phyloP scores from a whole-genome alignment of 2,329 filamentous ascomycete genomes.

The Nothopassalora personata region DNA sequence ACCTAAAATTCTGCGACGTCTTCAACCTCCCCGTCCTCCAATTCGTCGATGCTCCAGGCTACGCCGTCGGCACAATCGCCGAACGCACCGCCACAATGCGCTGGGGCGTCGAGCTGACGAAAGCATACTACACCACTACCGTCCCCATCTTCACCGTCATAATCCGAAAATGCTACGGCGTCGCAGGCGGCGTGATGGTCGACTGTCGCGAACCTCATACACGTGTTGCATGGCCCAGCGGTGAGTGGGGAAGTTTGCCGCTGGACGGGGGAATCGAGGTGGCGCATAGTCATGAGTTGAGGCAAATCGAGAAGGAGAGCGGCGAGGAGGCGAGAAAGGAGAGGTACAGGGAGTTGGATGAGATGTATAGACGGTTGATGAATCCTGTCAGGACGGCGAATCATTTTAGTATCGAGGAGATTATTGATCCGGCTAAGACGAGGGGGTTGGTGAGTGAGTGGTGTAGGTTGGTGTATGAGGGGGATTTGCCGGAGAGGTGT shows the following conservation, averaged over 20 bases:
- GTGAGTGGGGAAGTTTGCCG: constrained; percentile 58
- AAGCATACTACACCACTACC: constrained; percentile 58
- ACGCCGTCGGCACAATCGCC: constrained; percentile 59
- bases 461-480: constrained; percentile 52
- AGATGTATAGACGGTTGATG: constrained; percentile 57
- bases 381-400: constrained; percentile 61
- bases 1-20: constrained; percentile 60
- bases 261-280: constrained; percentile 62
- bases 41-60: constrained; percentile 59
- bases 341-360: constrained; percentile 53
- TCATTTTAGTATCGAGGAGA: constrained; percentile 59
- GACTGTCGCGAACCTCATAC: constrained; percentile 57
- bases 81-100: constrained; percentile 61
- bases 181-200: constrained; percentile 61
- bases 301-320: constrained; percentile 47
- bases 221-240: constrained; percentile 59
- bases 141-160: constrained; percentile 60
- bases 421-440: constrained; percentile 58
- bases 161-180: constrained; percentile 56
- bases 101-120: constrained; percentile 57
- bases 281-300: constrained; percentile 56
- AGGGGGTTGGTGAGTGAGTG: constrained; percentile 52
- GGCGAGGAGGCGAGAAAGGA: constrained; percentile 46
- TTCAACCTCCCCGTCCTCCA: constrained; percentile 61
- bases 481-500: constrained; percentile 48